Percentiles rank a stretch among this genome's conserved stretches.
Conservation (phyloP, 2,329 filamentous ascomycete species). For the Verticillium nubilum region DNA sequence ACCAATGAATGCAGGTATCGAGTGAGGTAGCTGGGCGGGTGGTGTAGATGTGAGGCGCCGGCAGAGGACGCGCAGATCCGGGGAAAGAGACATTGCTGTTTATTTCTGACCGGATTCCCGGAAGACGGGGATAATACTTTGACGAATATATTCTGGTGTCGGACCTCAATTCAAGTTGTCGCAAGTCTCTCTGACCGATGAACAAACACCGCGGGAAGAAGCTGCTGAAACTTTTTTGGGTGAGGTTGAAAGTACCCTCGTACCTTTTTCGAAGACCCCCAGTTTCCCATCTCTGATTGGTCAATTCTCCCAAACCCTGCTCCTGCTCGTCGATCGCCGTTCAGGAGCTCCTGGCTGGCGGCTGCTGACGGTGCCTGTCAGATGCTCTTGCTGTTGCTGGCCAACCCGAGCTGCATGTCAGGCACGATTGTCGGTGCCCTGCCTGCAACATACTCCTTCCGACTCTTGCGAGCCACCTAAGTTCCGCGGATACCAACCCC, state of each 20-base stretch:
- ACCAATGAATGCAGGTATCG: constrained; percentile 63
- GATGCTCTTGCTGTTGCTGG: neutral
- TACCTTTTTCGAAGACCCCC: neutral
- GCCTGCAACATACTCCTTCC: neutral
- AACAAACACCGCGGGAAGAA: neutral
- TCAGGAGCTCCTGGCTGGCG: neutral
- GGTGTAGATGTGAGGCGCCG: constrained; percentile 67
- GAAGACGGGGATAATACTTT: neutral
- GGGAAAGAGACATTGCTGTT: constrained; percentile 32
- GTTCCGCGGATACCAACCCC: constrained; percentile 17
- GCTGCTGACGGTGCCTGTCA: neutral
- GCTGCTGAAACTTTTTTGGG: neutral
- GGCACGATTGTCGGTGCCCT: neutral
- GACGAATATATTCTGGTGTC: neutral
- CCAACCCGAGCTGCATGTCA: neutral
- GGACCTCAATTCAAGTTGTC: neutral
- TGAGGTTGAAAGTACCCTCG: neutral
- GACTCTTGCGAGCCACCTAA: neutral
- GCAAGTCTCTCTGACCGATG: neutral
- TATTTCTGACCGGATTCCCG: neutral
- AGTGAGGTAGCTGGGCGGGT: constrained; percentile 65
- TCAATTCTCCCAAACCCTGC: neutral
- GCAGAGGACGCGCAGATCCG: constrained; percentile 60
- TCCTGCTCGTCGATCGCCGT: neutral
- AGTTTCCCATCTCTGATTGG: neutral